A percentile compares a stretch with the other conserved stretches of the same genome.
These are phyloP conservation scores for Aspergillus sp. DNA, from an alignment of 2,329 filamentous ascomycete genomes.

Conservation along the genomic window DNA sequence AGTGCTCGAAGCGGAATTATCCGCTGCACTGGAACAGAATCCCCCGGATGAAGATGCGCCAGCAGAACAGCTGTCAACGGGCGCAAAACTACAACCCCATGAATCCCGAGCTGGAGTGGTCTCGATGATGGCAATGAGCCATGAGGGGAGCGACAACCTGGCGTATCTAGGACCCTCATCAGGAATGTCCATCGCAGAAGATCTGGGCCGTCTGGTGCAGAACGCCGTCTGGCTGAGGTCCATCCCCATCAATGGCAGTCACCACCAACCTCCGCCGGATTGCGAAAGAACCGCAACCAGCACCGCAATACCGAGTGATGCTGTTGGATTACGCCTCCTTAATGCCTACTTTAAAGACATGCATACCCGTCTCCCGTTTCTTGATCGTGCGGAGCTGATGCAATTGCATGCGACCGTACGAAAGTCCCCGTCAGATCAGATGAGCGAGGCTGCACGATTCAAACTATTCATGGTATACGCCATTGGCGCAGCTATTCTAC, in stretches of 20 bases:
- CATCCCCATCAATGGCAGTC: slow-evolving; percentile 13
- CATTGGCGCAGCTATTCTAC: slow-evolving; percentile 21
- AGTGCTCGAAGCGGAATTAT: slow-evolving; percentile 21
- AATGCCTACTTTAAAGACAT: slow-evolving; percentile 25
- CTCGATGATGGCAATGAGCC: slow-evolving; percentile 10
- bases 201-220: slow-evolving; percentile 19
- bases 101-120: slow-evolving; percentile 1
- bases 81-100: background rate
- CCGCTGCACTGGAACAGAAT: slow-evolving; percentile 3
- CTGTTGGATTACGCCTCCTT: slow-evolving; percentile 15
- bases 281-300: background rate
- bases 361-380: slow-evolving; percentile 23
- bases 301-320: slow-evolving; percentile 15
- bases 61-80: background rate
- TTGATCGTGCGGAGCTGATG: slow-evolving; percentile 10
- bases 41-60: background rate
- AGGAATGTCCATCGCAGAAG: slow-evolving; percentile 20
- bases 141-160: slow-evolving; percentile 1
- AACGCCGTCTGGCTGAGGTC: slow-evolving; percentile 15
- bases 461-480: slow-evolving; percentile 29
- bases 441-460: slow-evolving; percentile 13
- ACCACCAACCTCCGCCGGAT: background rate
- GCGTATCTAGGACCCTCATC: slow-evolving; percentile 23
- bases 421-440: background rate
- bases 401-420: background rate